phyloP scores from a whole-genome alignment of 1,284 basidiomycete genomes.

The Mycena citricolor region DNA sequence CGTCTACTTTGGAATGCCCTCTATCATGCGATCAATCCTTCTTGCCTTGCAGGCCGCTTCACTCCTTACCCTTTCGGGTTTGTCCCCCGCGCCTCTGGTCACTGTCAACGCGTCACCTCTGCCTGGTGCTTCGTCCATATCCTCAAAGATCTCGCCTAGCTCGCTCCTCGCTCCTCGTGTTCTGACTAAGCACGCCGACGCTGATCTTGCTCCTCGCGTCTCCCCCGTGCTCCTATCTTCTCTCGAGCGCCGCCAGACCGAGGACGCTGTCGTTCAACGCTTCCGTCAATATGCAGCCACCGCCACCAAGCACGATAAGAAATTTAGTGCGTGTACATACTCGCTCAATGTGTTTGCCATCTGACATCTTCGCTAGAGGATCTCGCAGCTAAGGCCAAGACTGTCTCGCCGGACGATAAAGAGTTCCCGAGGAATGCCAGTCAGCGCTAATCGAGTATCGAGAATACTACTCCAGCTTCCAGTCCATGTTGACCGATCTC shows the following conservation, averaged over 20 bases:
- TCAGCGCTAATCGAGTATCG: conserved; percentile 41
- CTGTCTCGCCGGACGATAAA: conserved; percentile 29
- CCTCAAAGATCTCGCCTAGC: conserved; percentile 22
- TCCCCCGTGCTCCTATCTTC: conserved; percentile 6
- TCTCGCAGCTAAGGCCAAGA: conserved; percentile 30
- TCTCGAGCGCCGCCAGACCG: conserved; percentile 3
- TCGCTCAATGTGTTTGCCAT: neutral
- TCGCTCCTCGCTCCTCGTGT: conserved; percentile 17
- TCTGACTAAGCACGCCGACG: conserved; percentile 11
- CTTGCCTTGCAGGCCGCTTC: conserved; percentile 39
- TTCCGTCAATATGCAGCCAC: neutral
- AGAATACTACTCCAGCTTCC: conserved; percentile 38
- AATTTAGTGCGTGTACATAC: conserved; percentile 1
- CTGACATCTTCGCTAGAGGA: conserved; percentile 29
- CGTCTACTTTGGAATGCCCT: conserved; percentile 37
- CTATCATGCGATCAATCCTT: conserved; percentile 36
- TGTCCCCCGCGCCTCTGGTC: conserved; percentile 27
- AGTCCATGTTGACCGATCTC: conserved; percentile 33
- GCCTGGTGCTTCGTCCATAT: conserved; percentile 32
- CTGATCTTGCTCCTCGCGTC: too few relatives aligned
- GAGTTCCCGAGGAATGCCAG: conserved; percentile 39
- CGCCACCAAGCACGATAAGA: neutral
- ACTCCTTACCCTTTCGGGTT: conserved; percentile 37
- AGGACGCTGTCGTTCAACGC: conserved; percentile 2
- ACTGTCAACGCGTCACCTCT: conserved; percentile 37